Evolutionary conservation across 768 basidiomycete species (phyloP), one percentile per base, ranked within the genome.

Genomic region (Boletus rufocinnamomeus): DNA sequence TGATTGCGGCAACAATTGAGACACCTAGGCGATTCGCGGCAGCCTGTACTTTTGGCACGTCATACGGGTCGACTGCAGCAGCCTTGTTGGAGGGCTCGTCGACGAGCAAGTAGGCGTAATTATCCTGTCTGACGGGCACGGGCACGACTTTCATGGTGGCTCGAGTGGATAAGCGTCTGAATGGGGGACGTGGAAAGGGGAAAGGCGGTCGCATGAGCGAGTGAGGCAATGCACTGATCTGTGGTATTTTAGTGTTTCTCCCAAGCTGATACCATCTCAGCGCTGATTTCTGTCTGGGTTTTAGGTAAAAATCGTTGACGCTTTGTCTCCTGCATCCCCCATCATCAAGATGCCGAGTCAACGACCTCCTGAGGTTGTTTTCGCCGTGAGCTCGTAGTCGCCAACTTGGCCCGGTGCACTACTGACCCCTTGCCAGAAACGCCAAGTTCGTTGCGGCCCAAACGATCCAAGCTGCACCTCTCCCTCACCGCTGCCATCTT

Each of bases 81-180:
- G 93, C 92, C 54, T 80, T 81, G 54, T 81, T 84, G 6, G 84
- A 79, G 2, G 75, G 63, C 52, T 87, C 82, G 73, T 93, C 91
- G 59, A 93, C 75, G 74, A 94, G 76, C 19, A 93, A 79, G 70
- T 93, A 93, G 11, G 91, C 88, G 65, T 93, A 94, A 71, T 95
- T 95, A 72, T 94, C 92, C 32, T 83, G 74, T 60, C 87, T 82
- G 55, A 92, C 89, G 37, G 88, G 91, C 4, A 95, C 84, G 3
- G 92, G 85, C 16, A 93, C 75, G 69, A 95, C 77, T 63, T 82
- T 83, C 93, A 95, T 94, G 41, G 56, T 72, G 9, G 28, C 6
- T 30, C 23, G 43, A 23, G 43, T 45, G 16, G n/a, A 23, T 17
- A 27, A 2, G 6, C 28, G 58, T 58, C 43, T 21, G 50, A 35